A percentile compares a stretch with the other conserved stretches of the same genome.
phyloP scores from a whole-genome alignment of 768 basidiomycete genomes.

The Nidula microcarpa region DNA sequence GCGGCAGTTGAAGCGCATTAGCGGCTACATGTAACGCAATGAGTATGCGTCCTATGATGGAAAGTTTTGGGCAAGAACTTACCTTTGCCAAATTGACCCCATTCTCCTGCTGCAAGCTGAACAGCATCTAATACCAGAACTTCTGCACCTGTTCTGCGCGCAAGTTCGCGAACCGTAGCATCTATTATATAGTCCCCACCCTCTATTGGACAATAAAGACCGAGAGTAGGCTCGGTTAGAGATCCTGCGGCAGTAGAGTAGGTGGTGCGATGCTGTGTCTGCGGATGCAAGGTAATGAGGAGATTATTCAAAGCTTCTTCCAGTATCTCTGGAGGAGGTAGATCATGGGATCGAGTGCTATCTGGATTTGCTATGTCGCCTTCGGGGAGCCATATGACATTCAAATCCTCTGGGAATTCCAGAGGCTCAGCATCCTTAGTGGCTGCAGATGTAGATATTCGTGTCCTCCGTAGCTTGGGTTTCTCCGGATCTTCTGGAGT shows the following conservation, averaged over 20 bases:
- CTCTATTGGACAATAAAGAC: slow-evolving; percentile 79
- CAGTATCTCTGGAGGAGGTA: slow-evolving; percentile 75
- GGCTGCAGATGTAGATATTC: slow-evolving; percentile 19
- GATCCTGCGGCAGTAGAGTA: slow-evolving; percentile 52
- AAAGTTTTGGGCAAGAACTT: slow-evolving; percentile 6
- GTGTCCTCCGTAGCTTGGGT: slow-evolving; percentile 34
- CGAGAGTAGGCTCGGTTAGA: slow-evolving; percentile 76
- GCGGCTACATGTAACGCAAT: slow-evolving; percentile 49
- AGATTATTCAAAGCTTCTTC: slow-evolving; percentile 75
- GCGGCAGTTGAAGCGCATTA: slow-evolving; percentile 59
- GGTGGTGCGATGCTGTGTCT: slow-evolving; percentile 72
- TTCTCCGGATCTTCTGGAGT: slow-evolving; percentile 41
- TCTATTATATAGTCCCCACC: slow-evolving; percentile 84
- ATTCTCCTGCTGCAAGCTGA: slow-evolving; percentile 85
- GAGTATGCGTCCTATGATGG: not conserved
- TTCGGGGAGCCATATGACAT: slow-evolving; percentile 65
- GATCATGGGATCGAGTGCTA: slow-evolving; percentile 21
- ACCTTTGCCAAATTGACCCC: slow-evolving; percentile 84
- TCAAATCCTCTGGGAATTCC: slow-evolving; percentile 51
- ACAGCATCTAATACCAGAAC: slow-evolving; percentile 81
- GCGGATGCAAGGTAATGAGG: slow-evolving; percentile 74
- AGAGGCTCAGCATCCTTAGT: slow-evolving; percentile 38
- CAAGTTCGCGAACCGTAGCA: slow-evolving; percentile 75
- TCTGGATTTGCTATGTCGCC: slow-evolving; percentile 27
- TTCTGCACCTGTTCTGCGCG: slow-evolving; percentile 70